Percentiles rank a stretch among this genome's conserved stretches.
phyloP scores from a whole-genome alignment of 2,329 filamentous ascomycete species.

The Monilinia vaccinii-corymbosi region DNA sequence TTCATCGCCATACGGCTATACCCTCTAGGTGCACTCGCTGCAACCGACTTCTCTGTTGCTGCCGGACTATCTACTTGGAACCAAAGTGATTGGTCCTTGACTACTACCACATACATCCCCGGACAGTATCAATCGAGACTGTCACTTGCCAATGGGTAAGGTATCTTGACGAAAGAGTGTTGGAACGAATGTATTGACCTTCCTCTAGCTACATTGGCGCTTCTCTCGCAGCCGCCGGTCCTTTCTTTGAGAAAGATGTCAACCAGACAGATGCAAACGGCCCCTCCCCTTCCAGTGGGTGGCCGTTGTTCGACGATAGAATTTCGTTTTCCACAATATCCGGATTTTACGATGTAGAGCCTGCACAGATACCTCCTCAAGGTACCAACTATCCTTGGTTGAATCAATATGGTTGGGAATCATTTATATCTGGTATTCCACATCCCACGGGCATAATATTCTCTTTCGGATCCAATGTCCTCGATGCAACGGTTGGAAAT shows the following conservation, averaged over 20 bases:
- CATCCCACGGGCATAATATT: conserved; percentile 56
- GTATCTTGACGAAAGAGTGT: background rate
- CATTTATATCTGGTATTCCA: conserved; percentile 61
- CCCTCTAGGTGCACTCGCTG: background rate
- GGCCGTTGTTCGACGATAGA: conserved; percentile 55
- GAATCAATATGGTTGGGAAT: conserved; percentile 60
- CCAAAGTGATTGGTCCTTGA: conserved; percentile 26
- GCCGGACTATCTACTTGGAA: conserved; percentile 23
- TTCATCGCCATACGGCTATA: background rate
- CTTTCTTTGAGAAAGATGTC: conserved; percentile 28
- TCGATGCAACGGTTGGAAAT: conserved; percentile 52
- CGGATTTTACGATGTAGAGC: conserved; percentile 56
- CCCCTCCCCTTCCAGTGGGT: conserved; percentile 44
- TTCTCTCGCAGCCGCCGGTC: conserved; percentile 25
- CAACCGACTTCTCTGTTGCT: conserved; percentile 23
- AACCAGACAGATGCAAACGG: conserved; percentile 27
- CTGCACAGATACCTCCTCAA: conserved; percentile 36
- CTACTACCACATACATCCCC: conserved; percentile 20
- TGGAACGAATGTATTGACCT: background rate
- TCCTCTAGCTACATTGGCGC: conserved; percentile 26
- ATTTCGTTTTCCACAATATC: conserved; percentile 60
- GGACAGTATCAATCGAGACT: conserved; percentile 28
- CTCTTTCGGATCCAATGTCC: conserved; percentile 42
- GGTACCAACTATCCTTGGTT: conserved; percentile 60
- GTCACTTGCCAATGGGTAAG: conserved; percentile 29